phyloP scores from a whole-genome alignment of 2,329 filamentous ascomycete species.

The Phaeosphaeriaceae sp. region DNA sequence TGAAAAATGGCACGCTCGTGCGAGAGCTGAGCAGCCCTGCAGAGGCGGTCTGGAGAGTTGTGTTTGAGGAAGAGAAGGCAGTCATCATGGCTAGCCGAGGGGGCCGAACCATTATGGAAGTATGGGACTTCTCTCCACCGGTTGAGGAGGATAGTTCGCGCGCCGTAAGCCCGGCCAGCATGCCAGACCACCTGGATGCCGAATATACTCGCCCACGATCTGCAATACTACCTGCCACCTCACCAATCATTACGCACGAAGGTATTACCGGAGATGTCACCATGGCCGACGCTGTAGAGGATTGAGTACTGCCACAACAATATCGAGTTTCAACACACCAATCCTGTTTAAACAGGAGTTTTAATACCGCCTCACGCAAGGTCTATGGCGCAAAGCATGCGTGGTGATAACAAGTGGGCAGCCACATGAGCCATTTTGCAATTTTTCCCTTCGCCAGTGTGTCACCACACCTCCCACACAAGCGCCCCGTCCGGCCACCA shows the following conservation, averaged over 20 bases:
- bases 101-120: constrained; percentile 95
- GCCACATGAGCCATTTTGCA: too few species aligned
- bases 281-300: constrained; percentile 39
- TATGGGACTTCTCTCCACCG: constrained; percentile 88
- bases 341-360: constrained; percentile 3
- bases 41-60: constrained; percentile 96
- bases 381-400: too few species aligned
- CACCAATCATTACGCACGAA: constrained; percentile 26
- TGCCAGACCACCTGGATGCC: constrained; percentile 48
- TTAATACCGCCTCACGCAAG: constrained; percentile 1
- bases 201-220: constrained; percentile 42
- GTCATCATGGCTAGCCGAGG: constrained; percentile 90
- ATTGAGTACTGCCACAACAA: constrained; percentile 5
- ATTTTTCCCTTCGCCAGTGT: too few species aligned
- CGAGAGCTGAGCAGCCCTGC: constrained; percentile 89
- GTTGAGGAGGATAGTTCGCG: constrained; percentile 62
- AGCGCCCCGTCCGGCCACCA: too few species aligned
- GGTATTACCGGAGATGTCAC: constrained; percentile 35
- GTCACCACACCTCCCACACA: neutral
- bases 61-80: constrained; percentile 97
- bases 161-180: constrained; percentile 51
- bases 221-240: constrained; percentile 34
- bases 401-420: too few species aligned
- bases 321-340: constrained; percentile 2
- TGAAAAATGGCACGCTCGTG: constrained; percentile 88